Evolutionary conservation across 2,329 filamentous ascomycete genomes (phyloP).

Genomic region (Neofusicoccum sp.): DNA sequence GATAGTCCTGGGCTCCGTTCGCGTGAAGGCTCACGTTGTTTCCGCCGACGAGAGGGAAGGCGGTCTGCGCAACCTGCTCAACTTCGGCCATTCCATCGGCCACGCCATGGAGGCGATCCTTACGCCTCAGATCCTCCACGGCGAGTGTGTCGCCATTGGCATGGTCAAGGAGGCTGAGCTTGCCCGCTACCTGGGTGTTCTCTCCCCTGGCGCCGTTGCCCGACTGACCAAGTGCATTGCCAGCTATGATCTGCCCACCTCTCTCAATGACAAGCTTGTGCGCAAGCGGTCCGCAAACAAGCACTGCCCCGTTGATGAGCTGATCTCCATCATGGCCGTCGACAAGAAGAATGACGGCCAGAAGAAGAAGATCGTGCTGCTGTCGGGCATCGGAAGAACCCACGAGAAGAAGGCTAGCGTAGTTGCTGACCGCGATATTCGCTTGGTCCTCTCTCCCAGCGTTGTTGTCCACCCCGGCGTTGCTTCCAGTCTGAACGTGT

Average conservation of each 20-base stretch:
- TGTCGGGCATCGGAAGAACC: slow-evolving; percentile 86
- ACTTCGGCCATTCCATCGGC: slow-evolving; percentile 97
- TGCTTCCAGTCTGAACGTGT: slow-evolving; percentile 62
- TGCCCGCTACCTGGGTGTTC: slow-evolving; percentile 79
- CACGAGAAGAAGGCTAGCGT: slow-evolving; percentile 84
- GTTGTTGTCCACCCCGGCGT: slow-evolving; percentile 73
- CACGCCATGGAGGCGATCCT: slow-evolving; percentile 95
- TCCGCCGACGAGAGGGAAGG: slow-evolving; percentile 93
- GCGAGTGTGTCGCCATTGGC: slow-evolving; percentile 92
- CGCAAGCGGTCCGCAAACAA: slow-evolving; percentile 81
- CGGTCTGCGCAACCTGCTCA: slow-evolving; percentile 87
- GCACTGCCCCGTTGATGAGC: slow-evolving; percentile 77
- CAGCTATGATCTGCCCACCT: slow-evolving; percentile 88
- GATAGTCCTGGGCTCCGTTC: slow-evolving; percentile 84
- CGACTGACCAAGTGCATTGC: slow-evolving; percentile 88
- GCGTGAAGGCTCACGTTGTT: slow-evolving; percentile 90
- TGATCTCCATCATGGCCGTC: slow-evolving; percentile 91
- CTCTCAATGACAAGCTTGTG: slow-evolving; percentile 78
- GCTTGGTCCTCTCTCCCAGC: slow-evolving; percentile 77
- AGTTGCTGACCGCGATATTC: slow-evolving; percentile 82
- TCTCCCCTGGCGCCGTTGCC: slow-evolving; percentile 83
- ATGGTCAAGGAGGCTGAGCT: slow-evolving; percentile 98
- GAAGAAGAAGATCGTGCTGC: slow-evolving; percentile 92
- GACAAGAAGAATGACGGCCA: slow-evolving; percentile 98
- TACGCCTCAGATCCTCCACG: slow-evolving; percentile 91